A percentile compares a stretch with the other conserved stretches of the same genome.
Conservation (phyloP, 441 rosid genomes). For the Biscutella auriculata region DNA sequence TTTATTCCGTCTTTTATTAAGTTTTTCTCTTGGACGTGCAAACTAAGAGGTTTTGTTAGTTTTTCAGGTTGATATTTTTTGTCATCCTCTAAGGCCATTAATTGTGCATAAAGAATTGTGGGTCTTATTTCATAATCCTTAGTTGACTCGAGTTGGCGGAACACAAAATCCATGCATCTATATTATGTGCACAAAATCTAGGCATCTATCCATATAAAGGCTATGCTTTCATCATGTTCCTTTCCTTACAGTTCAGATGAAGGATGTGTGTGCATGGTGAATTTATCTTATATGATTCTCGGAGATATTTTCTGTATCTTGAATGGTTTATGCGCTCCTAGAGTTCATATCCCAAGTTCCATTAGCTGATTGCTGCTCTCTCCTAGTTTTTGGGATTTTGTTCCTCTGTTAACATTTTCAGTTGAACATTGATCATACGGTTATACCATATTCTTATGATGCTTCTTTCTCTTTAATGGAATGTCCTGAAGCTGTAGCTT, state of each 20-base stretch:
- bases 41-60: not conserved
- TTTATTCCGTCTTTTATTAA: not conserved
- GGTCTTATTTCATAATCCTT: not conserved
- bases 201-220: not conserved
- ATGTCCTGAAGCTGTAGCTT: constrained; percentile 12
- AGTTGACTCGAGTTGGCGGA: not conserved
- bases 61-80: not conserved
- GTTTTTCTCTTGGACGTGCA: not conserved
- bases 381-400: not conserved
- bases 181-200: not conserved
- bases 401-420: constrained; percentile 9
- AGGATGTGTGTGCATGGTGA: no score
- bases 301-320: not conserved
- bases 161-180: not conserved
- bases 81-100: not conserved
- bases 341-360: not conserved
- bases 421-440: constrained; percentile 10
- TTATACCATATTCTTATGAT: not conserved
- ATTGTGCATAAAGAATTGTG: not conserved
- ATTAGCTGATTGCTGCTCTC: not conserved
- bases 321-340: not conserved
- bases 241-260: not conserved
- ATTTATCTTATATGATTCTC: not conserved
- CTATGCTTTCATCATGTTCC: not conserved
- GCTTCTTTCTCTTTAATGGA: constrained; percentile 4